Evolutionary conservation across 768 basidiomycete genomes (phyloP).

Genomic region (Tylopilus sp.): DNA sequence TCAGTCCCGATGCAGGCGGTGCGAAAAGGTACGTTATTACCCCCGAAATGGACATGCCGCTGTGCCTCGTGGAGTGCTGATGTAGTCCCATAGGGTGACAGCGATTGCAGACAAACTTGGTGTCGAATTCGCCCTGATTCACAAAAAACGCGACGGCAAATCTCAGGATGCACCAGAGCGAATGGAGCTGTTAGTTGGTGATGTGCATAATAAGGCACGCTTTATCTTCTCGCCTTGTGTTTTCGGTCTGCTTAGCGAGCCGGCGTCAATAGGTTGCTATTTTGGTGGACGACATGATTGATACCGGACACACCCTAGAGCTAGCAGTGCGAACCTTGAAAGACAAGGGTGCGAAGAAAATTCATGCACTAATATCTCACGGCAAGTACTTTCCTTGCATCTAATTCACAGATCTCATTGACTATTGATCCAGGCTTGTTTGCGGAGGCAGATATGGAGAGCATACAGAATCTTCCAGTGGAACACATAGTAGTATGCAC

Average conservation of each 20-base stretch:
- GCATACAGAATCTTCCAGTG: conserved; percentile 70
- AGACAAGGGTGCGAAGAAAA: conserved; percentile 84
- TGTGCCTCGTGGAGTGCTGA: conserved; percentile 2
- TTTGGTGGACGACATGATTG: conserved; percentile 98
- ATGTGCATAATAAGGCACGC: conserved; percentile 83
- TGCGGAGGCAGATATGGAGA: conserved; percentile 68
- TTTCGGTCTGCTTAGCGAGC: conserved; percentile 9
- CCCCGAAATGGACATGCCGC: background rate
- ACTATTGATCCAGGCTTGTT: conserved; percentile 55
- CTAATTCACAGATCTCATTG: conserved; percentile 4
- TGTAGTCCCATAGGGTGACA: conserved; percentile 63
- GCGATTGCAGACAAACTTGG: conserved; percentile 94
- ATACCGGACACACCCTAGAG: conserved; percentile 86
- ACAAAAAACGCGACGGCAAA: conserved; percentile 80
- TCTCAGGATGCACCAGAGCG: conserved; percentile 61
- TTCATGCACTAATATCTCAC: conserved; percentile 90
- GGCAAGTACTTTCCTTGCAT: conserved; percentile 44
- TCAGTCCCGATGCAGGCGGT: conserved; percentile 96
- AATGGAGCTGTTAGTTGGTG: conserved; percentile 94
- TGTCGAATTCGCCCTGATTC: conserved; percentile 93
- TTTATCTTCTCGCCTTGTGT: background rate
- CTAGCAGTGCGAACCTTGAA: conserved; percentile 82
- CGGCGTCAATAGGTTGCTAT: conserved; percentile 65
- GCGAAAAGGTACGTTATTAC: conserved; percentile 82
- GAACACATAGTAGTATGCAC: conserved; percentile 77